These are phyloP conservation scores for Wickerhamomyces hampshirensis DNA, from an alignment of 805 yeast species.

Conservation along the genomic window DNA sequence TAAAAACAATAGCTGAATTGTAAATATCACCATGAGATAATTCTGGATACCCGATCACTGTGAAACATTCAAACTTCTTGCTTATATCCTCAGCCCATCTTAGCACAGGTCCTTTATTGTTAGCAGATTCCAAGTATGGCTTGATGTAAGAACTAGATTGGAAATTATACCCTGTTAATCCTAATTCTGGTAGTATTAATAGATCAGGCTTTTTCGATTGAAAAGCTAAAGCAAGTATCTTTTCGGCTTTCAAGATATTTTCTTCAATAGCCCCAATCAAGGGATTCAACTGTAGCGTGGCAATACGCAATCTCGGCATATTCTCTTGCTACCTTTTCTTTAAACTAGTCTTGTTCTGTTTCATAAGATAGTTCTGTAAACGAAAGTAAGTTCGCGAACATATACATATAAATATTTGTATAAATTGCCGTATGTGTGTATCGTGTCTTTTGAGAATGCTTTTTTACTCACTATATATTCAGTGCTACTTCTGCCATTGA, in stretches of 20 bases:
- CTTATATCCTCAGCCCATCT: slow-evolving; percentile 57
- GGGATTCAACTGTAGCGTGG: slow-evolving; percentile 67
- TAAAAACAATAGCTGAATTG: slow-evolving; percentile 68
- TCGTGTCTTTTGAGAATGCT: too few relatives aligned
- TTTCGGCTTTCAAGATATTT: slow-evolving; percentile 45
- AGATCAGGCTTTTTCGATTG: slow-evolving; percentile 44
- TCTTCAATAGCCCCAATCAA: slow-evolving; percentile 51
- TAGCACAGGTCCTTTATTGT: slow-evolving; percentile 42
- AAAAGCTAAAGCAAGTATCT: slow-evolving; percentile 18
- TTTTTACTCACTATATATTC: too few relatives aligned
- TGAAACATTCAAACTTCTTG: slow-evolving; percentile 47
- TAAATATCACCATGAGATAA: slow-evolving; percentile 32
- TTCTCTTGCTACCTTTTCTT: background rate
- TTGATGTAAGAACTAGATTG: slow-evolving; percentile 36
- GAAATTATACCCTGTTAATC: slow-evolving; percentile 82
- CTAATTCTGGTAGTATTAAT: slow-evolving; percentile 78
- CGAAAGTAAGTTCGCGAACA: too few relatives aligned
- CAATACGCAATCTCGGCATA: slow-evolving; percentile 43
- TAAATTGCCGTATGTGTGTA: too few relatives aligned
- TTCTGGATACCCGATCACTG: slow-evolving; percentile 85
- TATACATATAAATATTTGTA: too few relatives aligned
- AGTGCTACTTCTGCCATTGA: too few relatives aligned
- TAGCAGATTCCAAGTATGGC: slow-evolving; percentile 51
- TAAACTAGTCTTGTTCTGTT: background rate
- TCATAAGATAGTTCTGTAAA: too few relatives aligned